A percentile compares a stretch with the other conserved stretches of the same genome.
Conservation (phyloP, 129 eudicot genomes). For the Lonicera japonica region DNA sequence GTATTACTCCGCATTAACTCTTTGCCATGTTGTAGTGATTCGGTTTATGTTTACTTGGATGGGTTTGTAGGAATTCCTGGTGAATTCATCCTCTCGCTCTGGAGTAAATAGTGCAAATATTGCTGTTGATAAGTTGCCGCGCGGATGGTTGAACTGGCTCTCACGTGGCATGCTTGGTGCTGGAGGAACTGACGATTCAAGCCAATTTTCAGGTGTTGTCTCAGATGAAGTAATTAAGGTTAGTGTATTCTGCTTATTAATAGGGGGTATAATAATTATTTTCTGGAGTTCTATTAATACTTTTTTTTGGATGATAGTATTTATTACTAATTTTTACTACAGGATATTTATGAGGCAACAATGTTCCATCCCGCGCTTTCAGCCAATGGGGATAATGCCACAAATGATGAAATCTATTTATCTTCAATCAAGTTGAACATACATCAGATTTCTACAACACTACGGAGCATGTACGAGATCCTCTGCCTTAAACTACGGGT, state of each 20-base stretch:
- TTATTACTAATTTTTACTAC: constrained; percentile 12
- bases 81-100: constrained; percentile 32
- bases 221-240: constrained; percentile 96
- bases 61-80: constrained; percentile 49
- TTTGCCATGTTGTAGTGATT: neutral
- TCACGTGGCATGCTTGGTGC: constrained; percentile 99
- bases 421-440: constrained; percentile 57
- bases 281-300: neutral
- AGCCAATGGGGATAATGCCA: constrained; percentile 36
- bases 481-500: neutral
- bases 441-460: constrained; percentile 39
- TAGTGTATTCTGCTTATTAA: constrained; percentile 6
- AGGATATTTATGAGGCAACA: constrained; percentile 99
- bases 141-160: constrained; percentile 98
- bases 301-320: too few relatives aligned
- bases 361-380: constrained; percentile 68
- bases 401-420: constrained; percentile 46
- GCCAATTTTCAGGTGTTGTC: constrained; percentile 90
- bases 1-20: too few relatives aligned
- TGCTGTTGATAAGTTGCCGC: constrained; percentile 51
- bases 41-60: neutral
- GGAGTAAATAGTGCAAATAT: constrained; percentile 32
- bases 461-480: constrained; percentile 55
- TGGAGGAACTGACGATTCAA: constrained; percentile 92
- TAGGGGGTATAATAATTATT: neutral